Evolutionary conservation across 805 yeast genomes (phyloP).

Genomic region (Metschnikowia gruessii): DNA sequence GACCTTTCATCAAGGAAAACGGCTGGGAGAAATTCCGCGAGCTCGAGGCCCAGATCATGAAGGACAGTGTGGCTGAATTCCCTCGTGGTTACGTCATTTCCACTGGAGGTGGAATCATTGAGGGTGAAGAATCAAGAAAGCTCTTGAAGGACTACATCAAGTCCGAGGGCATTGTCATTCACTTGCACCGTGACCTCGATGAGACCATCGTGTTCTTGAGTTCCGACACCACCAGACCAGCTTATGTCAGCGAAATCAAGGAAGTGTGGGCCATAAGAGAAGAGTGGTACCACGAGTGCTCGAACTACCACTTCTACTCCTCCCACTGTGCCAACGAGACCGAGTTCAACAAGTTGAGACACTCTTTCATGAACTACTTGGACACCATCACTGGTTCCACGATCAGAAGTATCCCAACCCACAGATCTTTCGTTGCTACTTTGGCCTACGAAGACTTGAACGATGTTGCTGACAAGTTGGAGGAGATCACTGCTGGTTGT

Average conservation of each 20-base stretch:
- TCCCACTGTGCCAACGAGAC: slow-evolving; percentile 58
- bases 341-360: slow-evolving; percentile 56
- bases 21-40: slow-evolving; percentile 91
- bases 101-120: slow-evolving; percentile 97
- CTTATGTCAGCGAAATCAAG: slow-evolving; percentile 73
- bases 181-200: slow-evolving; percentile 82
- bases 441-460: slow-evolving; percentile 64
- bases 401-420: slow-evolving; percentile 36
- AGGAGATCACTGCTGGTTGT: slow-evolving; percentile 61
- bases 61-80: slow-evolving; percentile 43
- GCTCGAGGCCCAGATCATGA: slow-evolving; percentile 57
- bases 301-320: slow-evolving; percentile 74
- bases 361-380: slow-evolving; percentile 57
- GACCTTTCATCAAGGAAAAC: slow-evolving; percentile 54
- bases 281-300: slow-evolving; percentile 72
- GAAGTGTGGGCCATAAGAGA: slow-evolving; percentile 85
- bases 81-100: slow-evolving; percentile 65
- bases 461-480: slow-evolving; percentile 44
- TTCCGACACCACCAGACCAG: slow-evolving; percentile 83
- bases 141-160: slow-evolving; percentile 52
- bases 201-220: slow-evolving; percentile 73
- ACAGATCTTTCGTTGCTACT: slow-evolving; percentile 67
- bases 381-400: slow-evolving; percentile 57
- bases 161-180: slow-evolving; percentile 77
- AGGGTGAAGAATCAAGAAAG: slow-evolving; percentile 63